Evolutionary conservation across 78 protist genomes (phyloP), one percentile per base, ranked within the genome.

Genomic region (Emiliania huxleyi): DNA sequence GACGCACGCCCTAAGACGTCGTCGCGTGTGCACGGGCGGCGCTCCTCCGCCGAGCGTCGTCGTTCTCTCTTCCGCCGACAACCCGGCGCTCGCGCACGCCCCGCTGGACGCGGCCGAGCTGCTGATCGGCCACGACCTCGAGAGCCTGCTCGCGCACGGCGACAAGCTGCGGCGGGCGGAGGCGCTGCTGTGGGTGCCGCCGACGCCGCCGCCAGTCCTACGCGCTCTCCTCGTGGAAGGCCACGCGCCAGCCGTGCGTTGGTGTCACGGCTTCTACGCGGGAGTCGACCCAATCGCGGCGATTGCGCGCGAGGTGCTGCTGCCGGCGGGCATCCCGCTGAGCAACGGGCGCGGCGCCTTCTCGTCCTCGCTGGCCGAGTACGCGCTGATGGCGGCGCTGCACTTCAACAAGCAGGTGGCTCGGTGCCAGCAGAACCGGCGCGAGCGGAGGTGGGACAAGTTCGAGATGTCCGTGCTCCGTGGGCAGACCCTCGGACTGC

Each of bases 281-380:
- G 91, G 91, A 0, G 77, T 89, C 19, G 91, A 89, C 44, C 0
- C 6, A 45, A 18, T 89, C 11, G 42, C 42, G 3, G 38, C 43
- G 3, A 35, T 89, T 44, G 0, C 40, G 40, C 23, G 15, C 29
- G 25, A 29, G 43, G 38, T 1, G 22, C 75, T 52, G 18, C 37
- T 0, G 6, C 3, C 22, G 12, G 26, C 48, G 12, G 33, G 46
- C 12, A 4, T 42, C 23, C 55, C n/a, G 8, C 33, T 87, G 40
- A 56, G 75, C 21, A 93, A 93, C 62, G 94, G 92, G 1, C 62
- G 94, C 35, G 92, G 94, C 87, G 94, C 92, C 8, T 93, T 93
- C 87, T 48, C 81, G 44, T 23, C 42, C 8, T 73, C 90, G 18
- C 77, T 93, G 18, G 94, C 94, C 79, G 94, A 93, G 94, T 89